phyloP scores from a whole-genome alignment of 2,329 filamentous ascomycete genomes.

The Botrytis tulipae region DNA sequence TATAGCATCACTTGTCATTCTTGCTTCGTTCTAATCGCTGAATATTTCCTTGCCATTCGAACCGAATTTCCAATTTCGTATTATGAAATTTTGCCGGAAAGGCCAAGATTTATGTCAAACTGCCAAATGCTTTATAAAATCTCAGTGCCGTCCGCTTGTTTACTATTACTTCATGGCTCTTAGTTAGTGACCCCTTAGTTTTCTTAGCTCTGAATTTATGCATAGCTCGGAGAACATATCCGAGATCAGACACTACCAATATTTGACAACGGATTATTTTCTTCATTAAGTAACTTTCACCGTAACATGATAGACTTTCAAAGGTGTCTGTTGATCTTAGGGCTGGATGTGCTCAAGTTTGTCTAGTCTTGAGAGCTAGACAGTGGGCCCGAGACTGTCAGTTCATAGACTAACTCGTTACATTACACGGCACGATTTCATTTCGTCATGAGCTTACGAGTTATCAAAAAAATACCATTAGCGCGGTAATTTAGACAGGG shows the following conservation, averaged over 20 bases:
- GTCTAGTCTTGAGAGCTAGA: background rate
- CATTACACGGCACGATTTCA: background rate
- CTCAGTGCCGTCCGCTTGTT: background rate
- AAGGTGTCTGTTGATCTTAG: background rate
- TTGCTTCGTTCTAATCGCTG: background rate
- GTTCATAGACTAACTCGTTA: background rate
- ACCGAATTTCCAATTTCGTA: background rate
- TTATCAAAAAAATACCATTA: background rate
- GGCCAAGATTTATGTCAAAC: background rate
- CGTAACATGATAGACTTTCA: background rate
- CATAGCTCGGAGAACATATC: background rate
- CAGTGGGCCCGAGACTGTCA: background rate
- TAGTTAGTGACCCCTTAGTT: background rate
- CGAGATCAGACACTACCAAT: background rate
- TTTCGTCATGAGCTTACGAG: background rate
- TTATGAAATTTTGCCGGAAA: background rate
- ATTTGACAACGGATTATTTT: constrained; percentile 8
- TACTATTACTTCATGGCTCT: background rate
- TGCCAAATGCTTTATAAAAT: background rate
- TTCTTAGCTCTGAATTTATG: background rate
- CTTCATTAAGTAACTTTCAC: background rate
- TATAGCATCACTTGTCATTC: background rate
- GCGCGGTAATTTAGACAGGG: background rate
- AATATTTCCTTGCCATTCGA: background rate
- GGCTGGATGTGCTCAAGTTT: background rate